A percentile compares a stretch with the other conserved stretches of the same genome.
phyloP scores from a whole-genome alignment of 164 flowering plant species.

The Brasenia schreberi region DNA sequence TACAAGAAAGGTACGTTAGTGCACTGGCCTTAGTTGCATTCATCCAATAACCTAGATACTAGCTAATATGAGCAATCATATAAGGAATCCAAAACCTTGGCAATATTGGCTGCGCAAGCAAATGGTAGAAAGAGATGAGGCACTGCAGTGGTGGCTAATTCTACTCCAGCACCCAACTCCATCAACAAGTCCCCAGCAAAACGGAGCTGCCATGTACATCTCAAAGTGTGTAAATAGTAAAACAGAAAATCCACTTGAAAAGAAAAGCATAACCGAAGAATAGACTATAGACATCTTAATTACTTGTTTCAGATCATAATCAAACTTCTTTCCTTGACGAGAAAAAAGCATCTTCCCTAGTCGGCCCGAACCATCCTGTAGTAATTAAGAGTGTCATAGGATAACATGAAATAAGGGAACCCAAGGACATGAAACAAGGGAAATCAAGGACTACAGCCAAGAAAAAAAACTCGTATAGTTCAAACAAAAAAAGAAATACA shows the following conservation, averaged over 20 bases:
- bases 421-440: too few relatives aligned
- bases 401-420: too few relatives aligned
- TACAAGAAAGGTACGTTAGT: slow-evolving; percentile 10
- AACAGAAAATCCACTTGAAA: not conserved
- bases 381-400: too few relatives aligned
- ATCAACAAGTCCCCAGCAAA: slow-evolving; percentile 92
- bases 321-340: slow-evolving; percentile 96
- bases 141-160: slow-evolving; percentile 85
- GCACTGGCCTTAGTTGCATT: too few relatives aligned
- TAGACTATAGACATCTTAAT: too few relatives aligned
- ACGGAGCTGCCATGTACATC: slow-evolving; percentile 53
- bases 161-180: slow-evolving; percentile 98
- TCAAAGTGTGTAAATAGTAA: not conserved
- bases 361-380: slow-evolving; percentile 98
- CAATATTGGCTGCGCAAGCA: slow-evolving; percentile 97
- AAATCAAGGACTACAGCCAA: too few relatives aligned
- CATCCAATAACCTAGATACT: too few relatives aligned
- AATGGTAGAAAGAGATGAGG: slow-evolving; percentile 96
- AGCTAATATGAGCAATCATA: not conserved
- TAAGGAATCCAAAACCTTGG: slow-evolving; percentile 37
- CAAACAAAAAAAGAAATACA: too few relatives aligned
- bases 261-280: not conserved
- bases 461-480: too few relatives aligned
- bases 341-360: slow-evolving; percentile 98
- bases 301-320: slow-evolving; percentile 96